A percentile compares a stretch with the other conserved stretches of the same genome.
phyloP scores from a whole-genome alignment of 176 grass and related monocot genomes.

The Aechmea fasciata region DNA sequence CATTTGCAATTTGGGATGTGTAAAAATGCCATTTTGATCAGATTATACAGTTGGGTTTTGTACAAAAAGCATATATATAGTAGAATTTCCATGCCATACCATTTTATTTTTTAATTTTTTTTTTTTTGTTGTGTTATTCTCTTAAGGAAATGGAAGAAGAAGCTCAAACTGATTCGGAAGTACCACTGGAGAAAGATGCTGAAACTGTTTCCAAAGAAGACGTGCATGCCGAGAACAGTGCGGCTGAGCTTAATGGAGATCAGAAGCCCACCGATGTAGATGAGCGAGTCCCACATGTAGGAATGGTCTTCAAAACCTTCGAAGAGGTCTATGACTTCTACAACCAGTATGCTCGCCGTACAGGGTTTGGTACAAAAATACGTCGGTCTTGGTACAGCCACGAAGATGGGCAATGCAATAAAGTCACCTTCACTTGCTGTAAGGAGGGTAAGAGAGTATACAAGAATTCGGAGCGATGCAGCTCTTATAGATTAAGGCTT shows the following conservation, averaged over 20 bases:
- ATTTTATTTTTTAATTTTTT: too few relatives aligned
- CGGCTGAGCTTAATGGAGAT: constrained; percentile 1
- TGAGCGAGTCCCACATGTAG: neutral
- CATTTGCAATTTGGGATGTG: neutral
- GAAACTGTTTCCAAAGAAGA: neutral
- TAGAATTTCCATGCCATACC: neutral
- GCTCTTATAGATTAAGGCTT: constrained; percentile 8
- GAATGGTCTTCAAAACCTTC: constrained; percentile 5
- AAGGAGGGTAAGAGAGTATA: constrained; percentile 14
- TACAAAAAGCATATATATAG: neutral
- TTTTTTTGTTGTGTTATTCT: neutral
- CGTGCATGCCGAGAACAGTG: neutral
- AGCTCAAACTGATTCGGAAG: neutral
- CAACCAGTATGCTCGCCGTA: constrained; percentile 6
- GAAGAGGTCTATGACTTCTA: constrained; percentile 11
- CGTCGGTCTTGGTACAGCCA: constrained; percentile 10
- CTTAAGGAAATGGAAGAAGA: constrained; percentile 4
- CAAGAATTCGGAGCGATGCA: constrained; percentile 9
- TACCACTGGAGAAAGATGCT: neutral
- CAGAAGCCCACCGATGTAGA: neutral
- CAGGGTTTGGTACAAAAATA: constrained; percentile 8
- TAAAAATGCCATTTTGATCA: constrained; percentile 2
- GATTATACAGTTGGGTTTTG: neutral
- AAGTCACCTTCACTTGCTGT: constrained; percentile 11
- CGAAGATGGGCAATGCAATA: constrained; percentile 9